A percentile compares a stretch with the other conserved stretches of the same genome.
Evolutionary conservation across 805 yeast genomes (phyloP).

Genomic region (Metschnikowia cubensis): DNA sequence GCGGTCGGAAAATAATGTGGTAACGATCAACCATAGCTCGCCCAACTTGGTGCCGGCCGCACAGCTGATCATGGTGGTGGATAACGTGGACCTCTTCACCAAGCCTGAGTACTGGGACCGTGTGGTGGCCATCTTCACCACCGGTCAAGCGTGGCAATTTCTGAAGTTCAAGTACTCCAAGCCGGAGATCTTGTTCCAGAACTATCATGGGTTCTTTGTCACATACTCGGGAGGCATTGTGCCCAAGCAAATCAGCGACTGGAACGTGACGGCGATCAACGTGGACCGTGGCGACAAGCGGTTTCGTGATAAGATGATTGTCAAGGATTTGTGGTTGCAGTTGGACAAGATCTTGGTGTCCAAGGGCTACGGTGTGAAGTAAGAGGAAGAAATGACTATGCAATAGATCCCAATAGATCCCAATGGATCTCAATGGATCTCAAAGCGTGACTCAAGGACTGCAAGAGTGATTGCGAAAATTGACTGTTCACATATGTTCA

Average conservation of each 20-base stretch:
- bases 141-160: slow-evolving; percentile 98
- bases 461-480: too few species aligned
- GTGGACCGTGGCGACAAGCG: slow-evolving; percentile 75
- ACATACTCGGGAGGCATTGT: slow-evolving; percentile 73
- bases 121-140: slow-evolving; percentile 90
- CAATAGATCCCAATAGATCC: too few species aligned
- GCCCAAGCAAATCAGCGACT: slow-evolving; percentile 70
- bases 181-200: slow-evolving; percentile 77
- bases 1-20: slow-evolving; percentile 35
- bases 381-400: neutral
- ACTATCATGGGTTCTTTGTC: slow-evolving; percentile 77
- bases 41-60: slow-evolving; percentile 49
- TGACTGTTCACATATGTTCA: too few species aligned
- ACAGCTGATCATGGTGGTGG: slow-evolving; percentile 74
- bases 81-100: slow-evolving; percentile 73
- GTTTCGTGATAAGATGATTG: slow-evolving; percentile 84
- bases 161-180: slow-evolving; percentile 77
- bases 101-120: slow-evolving; percentile 98
- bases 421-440: too few species aligned
- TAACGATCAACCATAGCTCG: slow-evolving; percentile 53
- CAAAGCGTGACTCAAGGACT: too few species aligned
- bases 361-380: slow-evolving; percentile 48
- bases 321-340: slow-evolving; percentile 79
- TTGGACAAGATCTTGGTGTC: slow-evolving; percentile 69
- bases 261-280: slow-evolving; percentile 82